phyloP scores from a whole-genome alignment of 371 early-diverging fungal genomes.

The Smittium mucronatum region DNA sequence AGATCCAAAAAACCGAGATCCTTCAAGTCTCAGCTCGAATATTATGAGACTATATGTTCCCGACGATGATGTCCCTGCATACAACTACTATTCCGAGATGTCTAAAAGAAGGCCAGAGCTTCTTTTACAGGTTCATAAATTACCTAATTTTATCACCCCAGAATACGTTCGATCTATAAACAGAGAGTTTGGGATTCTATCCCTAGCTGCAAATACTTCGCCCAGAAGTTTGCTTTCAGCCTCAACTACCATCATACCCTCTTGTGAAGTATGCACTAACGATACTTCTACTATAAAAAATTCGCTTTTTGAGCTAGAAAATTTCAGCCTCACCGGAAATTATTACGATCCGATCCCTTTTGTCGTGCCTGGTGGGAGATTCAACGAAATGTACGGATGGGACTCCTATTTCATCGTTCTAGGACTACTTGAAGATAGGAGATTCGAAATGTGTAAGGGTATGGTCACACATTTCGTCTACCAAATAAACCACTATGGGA shows the following conservation, averaged over 20 bases:
- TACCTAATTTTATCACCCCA: slow-evolving; percentile 79
- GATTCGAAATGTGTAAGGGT: slow-evolving; percentile 65
- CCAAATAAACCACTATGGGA: slow-evolving; percentile 92
- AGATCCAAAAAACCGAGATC: slow-evolving; percentile 87
- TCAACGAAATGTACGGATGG: slow-evolving; percentile 99
- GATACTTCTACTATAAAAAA: background rate
- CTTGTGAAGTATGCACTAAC: background rate
- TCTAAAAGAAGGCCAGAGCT: slow-evolving; percentile 53
- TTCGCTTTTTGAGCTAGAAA: background rate
- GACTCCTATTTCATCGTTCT: slow-evolving; percentile 90
- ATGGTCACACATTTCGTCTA: slow-evolving; percentile 96
- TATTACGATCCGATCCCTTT: slow-evolving; percentile 67
- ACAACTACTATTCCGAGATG: slow-evolving; percentile 64
- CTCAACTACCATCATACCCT: background rate
- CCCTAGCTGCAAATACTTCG: slow-evolving; percentile 51
- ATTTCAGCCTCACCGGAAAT: slow-evolving; percentile 27
- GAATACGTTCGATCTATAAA: slow-evolving; percentile 85
- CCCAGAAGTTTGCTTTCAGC: background rate
- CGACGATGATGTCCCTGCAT: slow-evolving; percentile 55
- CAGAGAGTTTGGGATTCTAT: slow-evolving; percentile 72
- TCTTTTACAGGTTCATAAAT: slow-evolving; percentile 58
- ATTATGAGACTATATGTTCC: slow-evolving; percentile 64
- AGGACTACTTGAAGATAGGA: slow-evolving; percentile 74
- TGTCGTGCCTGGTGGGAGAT: slow-evolving; percentile 94
- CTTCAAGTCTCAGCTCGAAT: slow-evolving; percentile 30